phyloP scores from a whole-genome alignment of 139 green algal species.

The Coelastrella sp. region DNA sequence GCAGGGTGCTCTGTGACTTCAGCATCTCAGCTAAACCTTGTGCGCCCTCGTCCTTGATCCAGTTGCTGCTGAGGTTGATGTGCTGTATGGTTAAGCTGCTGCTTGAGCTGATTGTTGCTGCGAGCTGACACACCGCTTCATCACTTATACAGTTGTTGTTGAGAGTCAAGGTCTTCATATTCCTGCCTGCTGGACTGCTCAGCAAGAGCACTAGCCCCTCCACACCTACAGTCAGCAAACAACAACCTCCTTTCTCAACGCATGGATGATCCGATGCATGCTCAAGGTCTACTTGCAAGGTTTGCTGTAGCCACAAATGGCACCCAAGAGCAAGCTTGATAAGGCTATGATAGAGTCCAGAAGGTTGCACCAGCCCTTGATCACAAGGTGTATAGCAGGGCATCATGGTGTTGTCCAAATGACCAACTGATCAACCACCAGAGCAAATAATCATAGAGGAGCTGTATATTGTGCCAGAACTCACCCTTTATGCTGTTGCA shows the following conservation, averaged over 20 bases:
- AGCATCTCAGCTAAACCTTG: not conserved
- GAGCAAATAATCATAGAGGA: not conserved
- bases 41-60: not conserved
- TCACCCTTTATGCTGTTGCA: not conserved
- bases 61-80: not conserved
- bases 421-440: not conserved
- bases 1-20: not conserved
- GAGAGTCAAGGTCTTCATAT: not conserved
- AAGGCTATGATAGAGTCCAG: no score
- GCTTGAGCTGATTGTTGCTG: not conserved
- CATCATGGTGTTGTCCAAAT: not conserved
- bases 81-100: not conserved
- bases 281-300: not conserved
- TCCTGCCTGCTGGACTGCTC: not conserved
- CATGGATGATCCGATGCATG: not conserved
- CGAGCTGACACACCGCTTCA: not conserved
- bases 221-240: not conserved
- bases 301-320: not conserved
- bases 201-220: not conserved
- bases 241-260: no score
- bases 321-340: no score
- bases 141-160: not conserved
- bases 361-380: no score
- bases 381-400: no score
- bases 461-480: not conserved